Evolutionary conservation across 257 asterid species (phyloP).

Genomic region (Nicotiana obtusifolia): DNA sequence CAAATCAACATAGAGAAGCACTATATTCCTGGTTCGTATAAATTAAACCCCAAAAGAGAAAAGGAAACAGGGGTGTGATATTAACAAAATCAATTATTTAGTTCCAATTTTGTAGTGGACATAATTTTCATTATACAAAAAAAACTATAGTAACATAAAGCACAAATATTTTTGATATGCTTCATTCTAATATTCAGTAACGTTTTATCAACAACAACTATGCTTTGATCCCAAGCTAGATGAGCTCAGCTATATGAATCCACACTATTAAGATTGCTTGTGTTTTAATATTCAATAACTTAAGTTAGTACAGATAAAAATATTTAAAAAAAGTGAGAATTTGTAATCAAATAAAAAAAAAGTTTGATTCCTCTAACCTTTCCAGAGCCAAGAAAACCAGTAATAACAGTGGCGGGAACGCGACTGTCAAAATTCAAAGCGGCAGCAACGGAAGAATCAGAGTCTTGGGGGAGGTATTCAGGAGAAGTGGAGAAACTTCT

Average conservation of each 20-base stretch:
- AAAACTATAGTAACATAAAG: not conserved
- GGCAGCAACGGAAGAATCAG: conserved; percentile 58
- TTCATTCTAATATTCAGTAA: not conserved
- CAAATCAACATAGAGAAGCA: not conserved
- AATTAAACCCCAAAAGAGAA: not conserved
- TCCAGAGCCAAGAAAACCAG: conserved; percentile 96
- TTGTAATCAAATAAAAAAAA: not conserved
- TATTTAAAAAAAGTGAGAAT: not conserved
- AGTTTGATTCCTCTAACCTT: conserved; percentile 39
- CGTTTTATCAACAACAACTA: not conserved
- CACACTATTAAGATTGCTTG: not conserved
- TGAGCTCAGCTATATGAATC: not conserved
- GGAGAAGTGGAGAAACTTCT: conserved; percentile 52
- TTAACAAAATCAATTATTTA: not conserved
- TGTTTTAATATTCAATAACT: not conserved
- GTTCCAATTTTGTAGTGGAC: not conserved
- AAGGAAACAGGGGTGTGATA: not conserved
- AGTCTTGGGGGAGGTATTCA: conserved; percentile 36
- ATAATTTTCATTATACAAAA: not conserved
- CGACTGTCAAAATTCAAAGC: conserved; percentile 66
- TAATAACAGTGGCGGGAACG: conserved; percentile 81
- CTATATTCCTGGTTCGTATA: not conserved
- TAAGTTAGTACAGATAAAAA: not conserved
- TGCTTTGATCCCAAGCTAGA: not conserved
- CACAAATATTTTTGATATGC: not conserved